Evolutionary conservation across 2,329 filamentous ascomycete genomes (phyloP), one percentile per base, ranked within the genome.

Genomic region (Ophiostoma piceae): DNA sequence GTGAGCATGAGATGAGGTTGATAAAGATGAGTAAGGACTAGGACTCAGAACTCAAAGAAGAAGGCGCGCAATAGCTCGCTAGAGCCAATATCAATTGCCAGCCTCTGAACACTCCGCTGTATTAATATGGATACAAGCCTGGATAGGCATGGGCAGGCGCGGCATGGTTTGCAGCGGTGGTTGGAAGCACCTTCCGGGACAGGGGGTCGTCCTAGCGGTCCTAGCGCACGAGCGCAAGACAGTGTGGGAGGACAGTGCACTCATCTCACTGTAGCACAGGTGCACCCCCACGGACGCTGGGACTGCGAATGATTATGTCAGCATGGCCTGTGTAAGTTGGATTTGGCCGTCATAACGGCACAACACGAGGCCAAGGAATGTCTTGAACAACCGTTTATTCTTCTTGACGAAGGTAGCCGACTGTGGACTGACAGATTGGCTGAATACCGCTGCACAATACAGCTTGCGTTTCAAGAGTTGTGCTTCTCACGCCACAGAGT

Each of bases 141-240:
- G 32, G 32, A 35, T 62, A 35, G 57, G 16, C 26, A 35, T 66
- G 39, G 41, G 22, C 51, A 41, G 67, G 60, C 39, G 26, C 37
- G 57, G 29, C 22, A 68, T 47, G 16, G 43, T 9, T 19, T 12
- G 39, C 12, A 41, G 35, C 39, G 57, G 57, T 62, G 57, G 57
- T 26, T 26, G 32, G 35, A 35, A 35, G 35, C 57, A 26, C 22
- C 54, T 62, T 62, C 57, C 57, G 57, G 57, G 57, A 32, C 51
- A 35, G 35, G 67, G 8, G 37, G 67, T 19, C 67, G 32, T 39
- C 39, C 39, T 68, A 41, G 39, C 39, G 39, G 39, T 41, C 39
- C 12, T 60, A 60, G 67, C 67, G 51, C 35, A 35, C 35, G 35
- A 35, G 35, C 35, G 35, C 51, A 62, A 60, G 43, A 41, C 51